phyloP scores from a whole-genome alignment of 345 rosid genomes.

The Gossypium anomalum region DNA sequence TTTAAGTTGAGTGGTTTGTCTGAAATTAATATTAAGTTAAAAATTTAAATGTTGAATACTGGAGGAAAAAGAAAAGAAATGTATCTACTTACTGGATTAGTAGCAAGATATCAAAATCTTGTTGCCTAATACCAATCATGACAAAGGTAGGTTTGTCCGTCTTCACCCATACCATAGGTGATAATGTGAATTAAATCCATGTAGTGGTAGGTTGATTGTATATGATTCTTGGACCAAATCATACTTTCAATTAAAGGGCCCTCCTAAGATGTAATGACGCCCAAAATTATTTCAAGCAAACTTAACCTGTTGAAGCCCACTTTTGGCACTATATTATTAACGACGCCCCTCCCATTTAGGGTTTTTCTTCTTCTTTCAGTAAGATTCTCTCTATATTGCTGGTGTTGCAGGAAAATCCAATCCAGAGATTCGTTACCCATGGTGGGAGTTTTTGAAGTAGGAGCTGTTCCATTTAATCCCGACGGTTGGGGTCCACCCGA shows the following conservation, averaged over 20 bases:
- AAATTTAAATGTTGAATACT: no score
- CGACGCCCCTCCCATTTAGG: neutral
- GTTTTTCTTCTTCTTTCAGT: neutral
- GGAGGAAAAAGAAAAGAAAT: no score
- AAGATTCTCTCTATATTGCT: neutral
- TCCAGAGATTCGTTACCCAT: neutral
- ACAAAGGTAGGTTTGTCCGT: no score
- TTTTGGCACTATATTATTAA: neutral
- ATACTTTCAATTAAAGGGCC: neutral
- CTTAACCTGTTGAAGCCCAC: neutral
- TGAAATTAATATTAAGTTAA: no score
- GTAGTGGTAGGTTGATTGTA: no score
- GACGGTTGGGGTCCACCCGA: constrained; percentile 97
- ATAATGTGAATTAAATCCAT: no score
- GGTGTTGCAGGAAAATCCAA: neutral
- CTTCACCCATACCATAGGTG: no score
- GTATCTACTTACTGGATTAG: no score
- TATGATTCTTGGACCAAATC: no score
- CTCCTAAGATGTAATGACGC: neutral
- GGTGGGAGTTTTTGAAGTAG: constrained; percentile 52
- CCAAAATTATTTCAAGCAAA: neutral
- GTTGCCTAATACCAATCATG: no score
- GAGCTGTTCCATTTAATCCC: constrained; percentile 72
- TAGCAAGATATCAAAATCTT: no score
- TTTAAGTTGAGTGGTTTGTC: no score